Evolutionary conservation across 192 early-diverging fungal genomes (phyloP).

Genomic region (Diversispora epigaea): DNA sequence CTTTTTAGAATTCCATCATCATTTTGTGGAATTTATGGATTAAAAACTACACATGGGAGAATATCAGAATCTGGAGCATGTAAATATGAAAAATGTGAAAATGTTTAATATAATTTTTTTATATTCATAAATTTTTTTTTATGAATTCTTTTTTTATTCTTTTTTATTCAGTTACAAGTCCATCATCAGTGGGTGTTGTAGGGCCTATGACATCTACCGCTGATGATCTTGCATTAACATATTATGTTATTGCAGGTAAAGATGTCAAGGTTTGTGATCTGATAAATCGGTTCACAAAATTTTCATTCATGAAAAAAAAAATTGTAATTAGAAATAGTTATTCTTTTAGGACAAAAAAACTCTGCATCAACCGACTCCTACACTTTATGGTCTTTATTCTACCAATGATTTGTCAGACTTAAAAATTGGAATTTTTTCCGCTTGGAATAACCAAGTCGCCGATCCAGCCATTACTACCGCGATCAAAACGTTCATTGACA

Average conservation of each 20-base stretch:
- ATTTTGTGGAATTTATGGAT: conserved; percentile 72
- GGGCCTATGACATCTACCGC: conserved; percentile 73
- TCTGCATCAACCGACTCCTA: conserved; percentile 52
- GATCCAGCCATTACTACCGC: conserved; percentile 37
- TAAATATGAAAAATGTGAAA: conserved; percentile 19
- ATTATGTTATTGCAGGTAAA: conserved; percentile 62
- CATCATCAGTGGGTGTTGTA: conserved; percentile 38
- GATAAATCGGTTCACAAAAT: no score
- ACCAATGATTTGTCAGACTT: conserved; percentile 47
- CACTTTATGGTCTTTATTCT: conserved; percentile 32
- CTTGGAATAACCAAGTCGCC: conserved; percentile 45
- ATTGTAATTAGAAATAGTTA: no score
- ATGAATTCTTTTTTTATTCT: no score
- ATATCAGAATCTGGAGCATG: conserved; percentile 55
- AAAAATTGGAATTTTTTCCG: conserved; percentile 59
- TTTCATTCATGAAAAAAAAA: no score
- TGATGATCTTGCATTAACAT: conserved; percentile 66
- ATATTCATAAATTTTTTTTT: no score
- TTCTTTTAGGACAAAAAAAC: conserved; percentile 48
- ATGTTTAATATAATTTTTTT: no score
- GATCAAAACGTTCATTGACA: conserved; percentile 37
- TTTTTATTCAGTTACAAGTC: no score
- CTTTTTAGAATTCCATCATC: conserved; percentile 63
- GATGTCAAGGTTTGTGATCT: conserved; percentile 42
- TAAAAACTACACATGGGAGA: conserved; percentile 73